phyloP scores from a whole-genome alignment of 176 grass and related monocot genomes.

The Avena eriantha region DNA sequence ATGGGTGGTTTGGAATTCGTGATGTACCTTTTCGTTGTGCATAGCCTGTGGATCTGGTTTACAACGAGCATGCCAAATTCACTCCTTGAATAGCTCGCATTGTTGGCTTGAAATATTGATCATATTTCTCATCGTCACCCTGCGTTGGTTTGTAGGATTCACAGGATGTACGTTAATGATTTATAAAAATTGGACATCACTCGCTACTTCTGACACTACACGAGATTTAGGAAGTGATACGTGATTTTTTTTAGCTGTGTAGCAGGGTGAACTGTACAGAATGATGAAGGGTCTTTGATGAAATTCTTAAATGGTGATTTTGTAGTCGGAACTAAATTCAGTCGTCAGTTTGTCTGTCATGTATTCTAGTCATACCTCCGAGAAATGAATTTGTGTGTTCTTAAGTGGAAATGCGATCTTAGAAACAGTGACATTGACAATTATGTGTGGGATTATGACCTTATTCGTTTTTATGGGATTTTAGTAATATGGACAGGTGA shows the following conservation, averaged over 20 bases:
- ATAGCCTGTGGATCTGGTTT: constrained; percentile 16
- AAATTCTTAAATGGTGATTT: constrained; percentile 4
- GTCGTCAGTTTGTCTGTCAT: not conserved
- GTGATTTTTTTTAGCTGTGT: not conserved
- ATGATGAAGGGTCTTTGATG: not conserved
- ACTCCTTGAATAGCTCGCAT: not conserved
- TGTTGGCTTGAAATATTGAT: not conserved
- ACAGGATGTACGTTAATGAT: not conserved
- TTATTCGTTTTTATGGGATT: not conserved
- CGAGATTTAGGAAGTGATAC: not conserved
- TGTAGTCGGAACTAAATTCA: not conserved
- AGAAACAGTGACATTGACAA: not conserved
- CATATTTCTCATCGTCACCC: not conserved
- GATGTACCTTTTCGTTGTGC: not conserved
- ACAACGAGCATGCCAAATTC: not conserved
- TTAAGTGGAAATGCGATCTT: not conserved
- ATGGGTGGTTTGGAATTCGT: not conserved
- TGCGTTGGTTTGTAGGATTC: not conserved
- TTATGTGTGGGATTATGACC: not conserved
- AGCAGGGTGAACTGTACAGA: not conserved
- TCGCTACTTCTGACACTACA: not conserved
- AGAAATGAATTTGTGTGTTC: constrained; percentile 5
- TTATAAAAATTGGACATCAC: not conserved
- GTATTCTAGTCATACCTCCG: not conserved
- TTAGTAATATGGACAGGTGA: not conserved